phyloP scores from a whole-genome alignment of 495 filamentous ascomycete genomes.

The Talaromyces liani region DNA sequence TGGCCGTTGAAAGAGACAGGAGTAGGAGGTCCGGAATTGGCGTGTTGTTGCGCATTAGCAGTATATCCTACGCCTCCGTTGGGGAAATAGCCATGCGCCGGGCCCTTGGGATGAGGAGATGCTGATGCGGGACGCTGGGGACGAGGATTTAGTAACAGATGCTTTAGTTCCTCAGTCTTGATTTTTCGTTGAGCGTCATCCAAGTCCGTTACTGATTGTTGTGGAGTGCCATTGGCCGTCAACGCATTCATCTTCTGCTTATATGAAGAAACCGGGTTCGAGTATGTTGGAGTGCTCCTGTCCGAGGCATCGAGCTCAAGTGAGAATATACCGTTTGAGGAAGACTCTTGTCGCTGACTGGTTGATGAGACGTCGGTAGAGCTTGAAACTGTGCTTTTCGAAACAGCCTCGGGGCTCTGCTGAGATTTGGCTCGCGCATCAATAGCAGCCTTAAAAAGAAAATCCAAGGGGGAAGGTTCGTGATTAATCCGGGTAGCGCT shows the following conservation, averaged over 20 bases:
- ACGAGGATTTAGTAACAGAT: slow-evolving; percentile 37
- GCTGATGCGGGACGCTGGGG: slow-evolving; percentile 31
- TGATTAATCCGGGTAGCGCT: slow-evolving; percentile 14
- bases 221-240: slow-evolving; percentile 24
- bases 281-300: slow-evolving; percentile 42
- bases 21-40: slow-evolving; percentile 29
- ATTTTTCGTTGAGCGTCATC: slow-evolving; percentile 33
- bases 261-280: slow-evolving; percentile 61
- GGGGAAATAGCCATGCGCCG: slow-evolving; percentile 5
- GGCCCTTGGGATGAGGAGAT: slow-evolving; percentile 14
- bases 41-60: slow-evolving; percentile 31
- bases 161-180: slow-evolving; percentile 42
- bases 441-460: slow-evolving; percentile 80
- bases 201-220: slow-evolving; percentile 14
- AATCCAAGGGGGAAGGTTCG: slow-evolving; percentile 74
- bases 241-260: slow-evolving; percentile 57
- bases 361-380: slow-evolving; percentile 27
- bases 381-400: slow-evolving; percentile 24
- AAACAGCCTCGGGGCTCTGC: slow-evolving; percentile 36
- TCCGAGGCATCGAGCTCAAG: slow-evolving; percentile 56
- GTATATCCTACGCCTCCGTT: slow-evolving; percentile 17
- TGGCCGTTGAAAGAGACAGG: slow-evolving; percentile 12
- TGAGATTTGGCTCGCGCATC: slow-evolving; percentile 46
- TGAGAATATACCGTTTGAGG: slow-evolving; percentile 50
- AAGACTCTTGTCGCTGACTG: slow-evolving; percentile 24